Evolutionary conservation across 2,329 filamentous ascomycete genomes (phyloP), one percentile per base, ranked within the genome.

Genomic region (Endoconidiophora laricicola): DNA sequence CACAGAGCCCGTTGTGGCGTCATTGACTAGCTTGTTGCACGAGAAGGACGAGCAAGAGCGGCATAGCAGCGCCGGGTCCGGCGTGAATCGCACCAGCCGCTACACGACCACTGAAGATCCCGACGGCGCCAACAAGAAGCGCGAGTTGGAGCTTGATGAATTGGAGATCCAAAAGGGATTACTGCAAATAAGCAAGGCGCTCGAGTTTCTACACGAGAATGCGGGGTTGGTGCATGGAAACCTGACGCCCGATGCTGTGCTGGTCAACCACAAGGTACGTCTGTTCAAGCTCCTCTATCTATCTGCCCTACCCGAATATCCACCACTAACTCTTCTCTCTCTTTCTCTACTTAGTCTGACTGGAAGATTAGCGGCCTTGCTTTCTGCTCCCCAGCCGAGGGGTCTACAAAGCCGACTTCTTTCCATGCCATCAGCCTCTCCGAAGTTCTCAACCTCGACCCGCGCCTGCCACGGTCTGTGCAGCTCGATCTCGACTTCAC

Each of bases 351-450:
- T 59, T 59, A 85, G 81, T 94, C 86, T 44, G 91, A 98, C 64
- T 98, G 91, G 91, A 98, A 98, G 63, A 85, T 98, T 54, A 90
- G 87, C 58, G 91, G 90, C n/a, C 73, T 98, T 38, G 78, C 83
- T 0, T 98, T 95, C 63, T 86, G 83, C 61, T 84, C 84, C 43
- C 84, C 87, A 12, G 78, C 85, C 45, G 83, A 87, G 57, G 75
- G 77, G 58, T 84, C 83, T 18, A 80, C 78, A 24, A 80, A 83
- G 56, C 72, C 81, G 43, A 83, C 85, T 2, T 82, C 85, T 3
- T 78, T 94, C 45, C 74, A 81, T 40, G 83, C 86, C 7, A 81
- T 96, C 57, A 85, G 79, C 55, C 73, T 96, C 18, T 81, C 83
- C 24, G 87, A 95, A 63, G 79, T 81, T 14, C 71, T 95, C 18